Evolutionary conservation across 2,329 filamentous ascomycete species (phyloP), one percentile per base, ranked within the genome.

Genomic region (Pseudomassariella vexata): DNA sequence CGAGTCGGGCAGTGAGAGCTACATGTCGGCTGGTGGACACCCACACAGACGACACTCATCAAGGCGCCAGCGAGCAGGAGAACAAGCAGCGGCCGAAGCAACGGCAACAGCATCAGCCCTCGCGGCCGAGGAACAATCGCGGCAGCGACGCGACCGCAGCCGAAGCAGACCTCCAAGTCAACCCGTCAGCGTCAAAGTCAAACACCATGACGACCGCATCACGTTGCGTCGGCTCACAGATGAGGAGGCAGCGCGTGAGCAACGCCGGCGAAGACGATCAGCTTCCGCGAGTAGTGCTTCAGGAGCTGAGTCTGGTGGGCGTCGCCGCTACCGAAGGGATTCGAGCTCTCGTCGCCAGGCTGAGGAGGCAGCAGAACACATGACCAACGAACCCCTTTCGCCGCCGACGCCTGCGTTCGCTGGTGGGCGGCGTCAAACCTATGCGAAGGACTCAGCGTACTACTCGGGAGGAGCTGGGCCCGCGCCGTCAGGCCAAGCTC

Each of bases 171-270:
- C 32, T 8, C 26, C 54, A 5, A 68, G 65, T 44, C 61, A 65
- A 19, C 63, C 70, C 3, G 63, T 76, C 19, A 74, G 71, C 46
- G 68, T 80, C 36, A 77, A 74, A 49, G 57, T 80, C 35, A 73
- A 71, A 46, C 63, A 79, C 28, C 70, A 78, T 41, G 71, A 77
- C 41, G 75, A 81, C 44, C 66, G 65, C 19, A 68, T 82, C 35
- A 82, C 76, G 10, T 57, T 82, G 24, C 68, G 76, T 22, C 65
- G 73, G 21, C 56, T 81, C 16, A 79, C 77, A 0, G 75, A 79
- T 17, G 70, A 76, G 39, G 77, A 82, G 49, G 64, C 70, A 3
- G 60, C 63, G 9, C 61, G 62, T 26, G 53, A 57, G 8, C 49
- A 55, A 16, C 53, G 59, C 29, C 50, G 60, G 22, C 52, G 54